A percentile compares a stretch with the other conserved stretches of the same genome.
Evolutionary conservation across 2,329 filamentous ascomycete species (phyloP).

Genomic region (Trichoderma atroviride): DNA sequence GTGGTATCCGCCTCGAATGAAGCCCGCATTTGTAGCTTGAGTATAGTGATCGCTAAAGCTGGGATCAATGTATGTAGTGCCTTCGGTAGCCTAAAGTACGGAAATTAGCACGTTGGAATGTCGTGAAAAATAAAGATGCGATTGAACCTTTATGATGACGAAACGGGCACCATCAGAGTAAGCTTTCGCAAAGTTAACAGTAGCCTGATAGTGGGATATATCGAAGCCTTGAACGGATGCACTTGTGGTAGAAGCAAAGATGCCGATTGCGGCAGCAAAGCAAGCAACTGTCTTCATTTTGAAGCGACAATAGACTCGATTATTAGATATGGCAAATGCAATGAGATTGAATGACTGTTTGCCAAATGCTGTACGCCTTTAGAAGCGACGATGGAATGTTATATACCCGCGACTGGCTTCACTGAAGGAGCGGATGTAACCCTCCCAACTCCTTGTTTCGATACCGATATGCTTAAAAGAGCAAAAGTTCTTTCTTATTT

Average conservation of each 20-base stretch:
- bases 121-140: accelerated
- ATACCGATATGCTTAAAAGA: not conserved
- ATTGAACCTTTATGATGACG: conserved; percentile 48
- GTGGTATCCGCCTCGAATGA: conserved; percentile 61
- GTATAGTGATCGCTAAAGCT: conserved; percentile 53
- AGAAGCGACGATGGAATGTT: not conserved
- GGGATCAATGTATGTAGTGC: conserved; percentile 50
- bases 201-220: conserved; percentile 46
- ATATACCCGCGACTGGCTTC: not conserved
- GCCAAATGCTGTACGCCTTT: not conserved
- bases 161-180: conserved; percentile 46
- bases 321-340: not conserved
- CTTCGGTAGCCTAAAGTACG: conserved; percentile 52
- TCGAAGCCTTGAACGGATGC: conserved; percentile 45
- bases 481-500: not conserved
- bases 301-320: accelerated
- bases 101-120: not conserved
- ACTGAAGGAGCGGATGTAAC: not conserved
- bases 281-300: conserved; percentile 4
- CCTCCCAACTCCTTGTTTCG: not conserved
- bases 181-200: conserved; percentile 43
- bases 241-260: conserved; percentile 24
- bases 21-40: conserved; percentile 52
- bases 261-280: not conserved
- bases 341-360: not conserved